Conservation (phyloP, 2,329 filamentous ascomycete genomes). For the Aotearoamyces nothofagi region DNA sequence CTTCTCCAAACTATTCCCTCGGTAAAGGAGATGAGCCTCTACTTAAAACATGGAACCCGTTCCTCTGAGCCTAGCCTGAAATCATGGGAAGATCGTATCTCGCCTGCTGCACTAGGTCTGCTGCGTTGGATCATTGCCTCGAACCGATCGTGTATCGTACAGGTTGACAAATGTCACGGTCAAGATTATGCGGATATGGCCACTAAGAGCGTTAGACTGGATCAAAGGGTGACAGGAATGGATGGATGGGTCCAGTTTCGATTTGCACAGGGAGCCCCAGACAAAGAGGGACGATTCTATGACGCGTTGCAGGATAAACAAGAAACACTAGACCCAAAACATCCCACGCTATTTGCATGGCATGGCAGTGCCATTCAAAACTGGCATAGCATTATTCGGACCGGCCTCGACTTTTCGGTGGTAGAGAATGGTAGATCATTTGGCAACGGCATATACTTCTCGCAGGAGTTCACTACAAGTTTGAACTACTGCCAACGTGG, state of each 20-base stretch:
- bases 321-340: conserved; percentile 18
- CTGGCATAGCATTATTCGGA: conserved; percentile 82
- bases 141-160: conserved; percentile 73
- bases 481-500: conserved; percentile 7
- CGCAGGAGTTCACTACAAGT: conserved; percentile 41
- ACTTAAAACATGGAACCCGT: conserved; percentile 22
- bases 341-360: conserved; percentile 72
- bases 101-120: conserved; percentile 49
- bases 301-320: conserved; percentile 37
- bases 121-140: conserved; percentile 83
- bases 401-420: conserved; percentile 60
- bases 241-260: conserved; percentile 63
- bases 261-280: conserved; percentile 75
- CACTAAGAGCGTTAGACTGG: conserved; percentile 11
- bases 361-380: conserved; percentile 66
- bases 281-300: conserved; percentile 68
- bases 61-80: conserved; percentile 18
- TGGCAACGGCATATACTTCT: conserved; percentile 76
- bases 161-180: conserved; percentile 37
- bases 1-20: conserved; percentile 44
- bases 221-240: conserved; percentile 41
- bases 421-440: conserved; percentile 49
- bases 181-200: conserved; percentile 11
- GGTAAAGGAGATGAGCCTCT: conserved; percentile 39
- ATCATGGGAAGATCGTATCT: conserved; percentile 43